Conservation (phyloP, 108 stramenopile species). For the Seminavis robusta region DNA sequence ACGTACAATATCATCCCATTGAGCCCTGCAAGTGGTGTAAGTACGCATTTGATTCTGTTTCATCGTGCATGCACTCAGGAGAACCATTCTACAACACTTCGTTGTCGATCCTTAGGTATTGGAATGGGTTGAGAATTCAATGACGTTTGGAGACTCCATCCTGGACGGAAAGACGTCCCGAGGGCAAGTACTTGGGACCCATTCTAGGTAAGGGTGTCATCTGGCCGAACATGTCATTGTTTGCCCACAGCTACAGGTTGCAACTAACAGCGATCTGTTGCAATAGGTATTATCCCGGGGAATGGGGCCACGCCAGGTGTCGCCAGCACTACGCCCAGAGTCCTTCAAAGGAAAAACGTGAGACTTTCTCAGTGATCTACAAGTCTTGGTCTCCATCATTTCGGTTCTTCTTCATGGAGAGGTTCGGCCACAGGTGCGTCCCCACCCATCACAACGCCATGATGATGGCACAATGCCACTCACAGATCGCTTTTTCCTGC, state of each 20-base stretch:
- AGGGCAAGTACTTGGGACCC: conserved; percentile 31
- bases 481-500: too few relatives aligned
- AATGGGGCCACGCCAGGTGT: conserved; percentile 71
- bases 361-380: conserved; percentile 63
- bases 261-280: too few relatives aligned
- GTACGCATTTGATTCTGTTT: conserved; percentile 17
- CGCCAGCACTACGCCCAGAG: conserved; percentile 28
- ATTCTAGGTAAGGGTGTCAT: conserved; percentile 27
- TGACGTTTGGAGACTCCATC: conserved; percentile 66
- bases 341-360: conserved; percentile 36
- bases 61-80: too few relatives aligned
- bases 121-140: conserved; percentile 95
- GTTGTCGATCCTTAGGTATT: conserved; percentile 29
- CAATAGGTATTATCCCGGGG: conserved; percentile 79
- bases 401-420: conserved; percentile 95
- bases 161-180: conserved; percentile 14
- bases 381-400: conserved; percentile 85
- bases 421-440: conserved; percentile 77
- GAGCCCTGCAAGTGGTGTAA: conserved; percentile 84
- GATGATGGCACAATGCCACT: too few relatives aligned
- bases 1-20: conserved; percentile 91
- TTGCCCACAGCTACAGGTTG: too few relatives aligned
- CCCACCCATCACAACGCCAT: too few relatives aligned
- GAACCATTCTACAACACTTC: neutral
- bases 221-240: too few relatives aligned